phyloP scores from a whole-genome alignment of 1,284 basidiomycete species.

The Gymnopus androsaceus region DNA sequence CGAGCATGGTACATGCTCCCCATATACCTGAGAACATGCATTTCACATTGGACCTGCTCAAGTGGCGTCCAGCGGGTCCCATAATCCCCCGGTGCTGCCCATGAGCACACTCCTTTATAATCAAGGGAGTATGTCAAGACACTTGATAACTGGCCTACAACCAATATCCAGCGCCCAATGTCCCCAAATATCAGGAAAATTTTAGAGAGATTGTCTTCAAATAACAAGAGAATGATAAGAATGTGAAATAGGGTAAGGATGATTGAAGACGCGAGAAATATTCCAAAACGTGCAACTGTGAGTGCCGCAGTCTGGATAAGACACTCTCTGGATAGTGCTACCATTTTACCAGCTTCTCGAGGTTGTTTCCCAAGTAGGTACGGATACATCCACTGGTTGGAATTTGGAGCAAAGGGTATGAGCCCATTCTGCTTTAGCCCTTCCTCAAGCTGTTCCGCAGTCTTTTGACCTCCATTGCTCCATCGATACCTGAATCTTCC shows the following conservation, averaged over 20 bases:
- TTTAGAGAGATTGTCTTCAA: slow-evolving; percentile 8
- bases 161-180: slow-evolving; percentile 12
- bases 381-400: slow-evolving; percentile 12
- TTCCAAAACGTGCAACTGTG: slow-evolving; percentile 7
- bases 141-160: slow-evolving; percentile 10
- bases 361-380: slow-evolving; percentile 9
- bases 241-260: slow-evolving; percentile 10
- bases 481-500: not conserved
- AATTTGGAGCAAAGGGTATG: slow-evolving; percentile 3
- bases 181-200: slow-evolving; percentile 6
- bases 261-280: slow-evolving; percentile 4
- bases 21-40: not conserved
- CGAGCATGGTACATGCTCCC: slow-evolving; percentile 8
- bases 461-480: not conserved
- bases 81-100: slow-evolving; percentile 3
- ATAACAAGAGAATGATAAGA: not conserved
- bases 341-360: not conserved
- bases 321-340: slow-evolving; percentile 1
- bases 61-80: not conserved
- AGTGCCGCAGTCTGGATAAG: slow-evolving; percentile 9
- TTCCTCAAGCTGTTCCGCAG: not conserved
- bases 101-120: slow-evolving; percentile 12
- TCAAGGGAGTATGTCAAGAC: slow-evolving; percentile 13
- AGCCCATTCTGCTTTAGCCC: not conserved
- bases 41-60: slow-evolving; percentile 1